Conservation (phyloP, 768 basidiomycete species). For the Pleurotus citrinopileatus region DNA sequence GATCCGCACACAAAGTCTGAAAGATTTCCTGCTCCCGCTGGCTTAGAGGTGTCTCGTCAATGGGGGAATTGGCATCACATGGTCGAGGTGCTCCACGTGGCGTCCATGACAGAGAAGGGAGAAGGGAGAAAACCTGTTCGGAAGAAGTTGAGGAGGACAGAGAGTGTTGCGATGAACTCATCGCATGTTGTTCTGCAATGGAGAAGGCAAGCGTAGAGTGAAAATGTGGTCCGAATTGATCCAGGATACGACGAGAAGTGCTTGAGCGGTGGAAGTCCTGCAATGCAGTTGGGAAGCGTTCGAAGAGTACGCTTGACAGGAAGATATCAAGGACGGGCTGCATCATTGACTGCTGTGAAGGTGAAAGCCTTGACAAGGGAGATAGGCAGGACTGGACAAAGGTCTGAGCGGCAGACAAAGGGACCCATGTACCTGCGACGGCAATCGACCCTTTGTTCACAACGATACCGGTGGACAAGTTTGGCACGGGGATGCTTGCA, state of each 20-base stretch:
- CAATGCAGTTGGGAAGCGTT: slow-evolving; percentile 60
- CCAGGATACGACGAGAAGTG: slow-evolving; percentile 42
- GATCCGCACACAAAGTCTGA: slow-evolving; percentile 55
- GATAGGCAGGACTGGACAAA: slow-evolving; percentile 48
- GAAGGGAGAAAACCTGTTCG: neutral
- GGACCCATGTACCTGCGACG: slow-evolving; percentile 68
- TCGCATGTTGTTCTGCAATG: neutral
- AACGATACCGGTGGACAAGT: slow-evolving; percentile 44
- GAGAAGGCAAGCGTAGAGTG: slow-evolving; percentile 40
- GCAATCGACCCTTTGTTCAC: slow-evolving; percentile 50
- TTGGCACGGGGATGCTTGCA: slow-evolving; percentile 36
- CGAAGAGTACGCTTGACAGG: slow-evolving; percentile 58
- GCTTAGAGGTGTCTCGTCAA: slow-evolving; percentile 51
- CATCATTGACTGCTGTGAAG: neutral
- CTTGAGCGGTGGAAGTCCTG: slow-evolving; percentile 54
- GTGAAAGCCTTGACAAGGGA: slow-evolving; percentile 9
- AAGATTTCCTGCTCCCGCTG: slow-evolving; percentile 73
- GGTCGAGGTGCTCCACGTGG: neutral
- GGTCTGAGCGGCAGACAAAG: slow-evolving; percentile 52
- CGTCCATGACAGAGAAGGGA: slow-evolving; percentile 4
- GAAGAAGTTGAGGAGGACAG: neutral
- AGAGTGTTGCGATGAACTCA: neutral
- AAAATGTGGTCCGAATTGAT: slow-evolving; percentile 67
- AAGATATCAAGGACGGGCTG: slow-evolving; percentile 46
- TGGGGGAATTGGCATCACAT: neutral